Conservation (phyloP, 1,284 basidiomycete species). For the Nidula niveotomentosa region DNA sequence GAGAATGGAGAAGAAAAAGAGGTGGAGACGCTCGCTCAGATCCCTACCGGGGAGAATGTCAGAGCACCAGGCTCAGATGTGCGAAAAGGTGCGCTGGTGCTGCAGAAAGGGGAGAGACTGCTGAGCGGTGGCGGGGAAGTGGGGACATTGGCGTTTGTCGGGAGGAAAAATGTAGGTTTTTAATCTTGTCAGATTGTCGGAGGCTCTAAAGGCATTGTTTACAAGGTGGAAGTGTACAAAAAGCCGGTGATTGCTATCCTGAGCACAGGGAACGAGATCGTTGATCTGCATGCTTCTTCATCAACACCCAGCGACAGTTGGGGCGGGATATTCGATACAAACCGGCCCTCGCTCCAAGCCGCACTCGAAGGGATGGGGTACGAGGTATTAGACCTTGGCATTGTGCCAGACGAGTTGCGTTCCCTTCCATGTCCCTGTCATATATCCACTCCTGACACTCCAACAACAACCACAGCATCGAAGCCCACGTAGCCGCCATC, state of each 20-base stretch:
- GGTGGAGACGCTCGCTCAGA: conserved; percentile 66
- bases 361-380: conserved; percentile 75
- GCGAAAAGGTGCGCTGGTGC: conserved; percentile 61
- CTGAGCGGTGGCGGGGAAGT: conserved; percentile 77
- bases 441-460: too few relatives aligned
- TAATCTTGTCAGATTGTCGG: neutral
- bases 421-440: too few relatives aligned
- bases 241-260: conserved; percentile 79
- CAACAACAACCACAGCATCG: conserved; percentile 39
- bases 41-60: conserved; percentile 72
- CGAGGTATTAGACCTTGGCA: conserved; percentile 79
- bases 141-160: conserved; percentile 83
- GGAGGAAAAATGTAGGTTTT: conserved; percentile 57
- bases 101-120: conserved; percentile 63
- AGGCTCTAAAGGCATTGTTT: neutral
- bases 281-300: conserved; percentile 55
- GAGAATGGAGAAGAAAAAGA: conserved; percentile 64
- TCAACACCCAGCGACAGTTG: conserved; percentile 43
- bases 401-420: conserved; percentile 60
- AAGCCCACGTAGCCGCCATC: conserved; percentile 61
- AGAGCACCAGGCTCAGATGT: conserved; percentile 77
- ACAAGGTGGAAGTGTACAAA: conserved; percentile 62
- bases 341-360: conserved; percentile 76
- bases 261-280: conserved; percentile 84
- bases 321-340: conserved; percentile 82